Conservation (phyloP, 148 eudicot species). For the Camellia granthamiana region DNA sequence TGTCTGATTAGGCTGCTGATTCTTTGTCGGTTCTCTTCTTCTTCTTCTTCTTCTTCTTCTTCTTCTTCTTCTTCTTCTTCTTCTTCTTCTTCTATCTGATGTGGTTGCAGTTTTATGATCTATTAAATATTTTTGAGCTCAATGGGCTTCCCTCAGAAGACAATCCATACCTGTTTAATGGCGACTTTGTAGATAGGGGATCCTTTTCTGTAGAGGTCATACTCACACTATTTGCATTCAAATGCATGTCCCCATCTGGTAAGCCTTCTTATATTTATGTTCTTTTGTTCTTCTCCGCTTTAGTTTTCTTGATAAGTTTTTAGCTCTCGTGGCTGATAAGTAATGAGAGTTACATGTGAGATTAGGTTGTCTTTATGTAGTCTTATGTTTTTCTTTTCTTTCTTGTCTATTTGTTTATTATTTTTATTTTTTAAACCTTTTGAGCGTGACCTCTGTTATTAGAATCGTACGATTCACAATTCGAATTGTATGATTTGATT, state of each 20-base stretch:
- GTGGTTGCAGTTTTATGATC: conserved; percentile 89
- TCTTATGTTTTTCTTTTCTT: background rate
- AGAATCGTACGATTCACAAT: too few relatives aligned
- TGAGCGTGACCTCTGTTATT: too few relatives aligned
- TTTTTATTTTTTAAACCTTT: background rate
- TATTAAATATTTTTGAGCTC: conserved; percentile 91
- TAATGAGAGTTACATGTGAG: conserved; percentile 6
- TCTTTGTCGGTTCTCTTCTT: background rate
- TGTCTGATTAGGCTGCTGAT: conserved; percentile 5
- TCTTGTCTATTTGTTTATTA: background rate
- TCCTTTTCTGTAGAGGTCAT: conserved; percentile 95
- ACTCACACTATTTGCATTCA: conserved; percentile 92
- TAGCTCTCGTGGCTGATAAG: background rate
- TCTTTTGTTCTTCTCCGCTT: background rate
- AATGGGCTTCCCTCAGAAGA: conserved; percentile 96
- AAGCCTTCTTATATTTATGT: conserved; percentile 14
- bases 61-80: too few relatives aligned
- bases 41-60: too few relatives aligned
- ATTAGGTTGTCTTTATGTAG: background rate
- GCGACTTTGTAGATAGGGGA: conserved; percentile 97
- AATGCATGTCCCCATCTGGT: conserved; percentile 98
- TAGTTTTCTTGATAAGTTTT: background rate
- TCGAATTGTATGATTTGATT: too few relatives aligned
- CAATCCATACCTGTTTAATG: conserved; percentile 93
- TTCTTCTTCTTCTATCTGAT: background rate